These are phyloP conservation scores for Crotalaria pallida DNA, from an alignment of 306 rosid genomes.

Conservation along the genomic window DNA sequence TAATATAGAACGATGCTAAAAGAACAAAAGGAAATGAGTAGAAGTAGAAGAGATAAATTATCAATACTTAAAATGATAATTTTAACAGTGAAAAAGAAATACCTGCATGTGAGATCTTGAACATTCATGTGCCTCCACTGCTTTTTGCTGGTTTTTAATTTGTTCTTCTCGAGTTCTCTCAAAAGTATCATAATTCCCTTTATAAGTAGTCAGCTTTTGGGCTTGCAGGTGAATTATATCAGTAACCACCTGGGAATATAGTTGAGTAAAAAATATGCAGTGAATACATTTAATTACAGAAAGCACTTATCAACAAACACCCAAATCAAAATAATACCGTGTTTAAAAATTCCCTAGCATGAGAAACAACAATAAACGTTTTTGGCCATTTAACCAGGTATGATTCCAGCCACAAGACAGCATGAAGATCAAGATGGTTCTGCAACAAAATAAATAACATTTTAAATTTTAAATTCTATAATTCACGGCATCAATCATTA, in stretches of 20 bases:
- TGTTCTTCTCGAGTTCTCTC: conserved; percentile 89
- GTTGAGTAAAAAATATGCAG: not conserved
- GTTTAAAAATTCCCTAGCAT: conserved; percentile 97
- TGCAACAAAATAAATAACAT: conserved; percentile 37
- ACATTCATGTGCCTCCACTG: conserved; percentile 87
- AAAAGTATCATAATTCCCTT: conserved; percentile 86
- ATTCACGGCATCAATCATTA: conserved; percentile 10
- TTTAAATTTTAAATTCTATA: not conserved
- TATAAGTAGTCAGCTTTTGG: conserved; percentile 67
- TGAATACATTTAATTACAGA: not conserved
- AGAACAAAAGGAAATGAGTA: not conserved
- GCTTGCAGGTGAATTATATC: conserved; percentile 88
- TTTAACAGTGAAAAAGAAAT: not conserved
- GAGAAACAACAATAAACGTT: conserved; percentile 94
- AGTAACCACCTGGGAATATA: conserved; percentile 70
- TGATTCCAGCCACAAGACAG: conserved; percentile 92
- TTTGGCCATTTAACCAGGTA: conserved; percentile 96
- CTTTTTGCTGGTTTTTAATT: conserved; percentile 85
- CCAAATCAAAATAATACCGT: conserved; percentile 44
- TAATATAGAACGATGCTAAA: not conserved
- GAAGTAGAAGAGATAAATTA: not conserved
- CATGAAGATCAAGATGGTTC: conserved; percentile 99
- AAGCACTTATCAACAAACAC: not conserved
- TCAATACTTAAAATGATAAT: not conserved
- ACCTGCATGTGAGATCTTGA: conserved; percentile 97